Percentiles rank a stretch among this genome's conserved stretches.
Evolutionary conservation across 768 basidiomycete genomes (phyloP).

Genomic region (Naganishia onofrii): DNA sequence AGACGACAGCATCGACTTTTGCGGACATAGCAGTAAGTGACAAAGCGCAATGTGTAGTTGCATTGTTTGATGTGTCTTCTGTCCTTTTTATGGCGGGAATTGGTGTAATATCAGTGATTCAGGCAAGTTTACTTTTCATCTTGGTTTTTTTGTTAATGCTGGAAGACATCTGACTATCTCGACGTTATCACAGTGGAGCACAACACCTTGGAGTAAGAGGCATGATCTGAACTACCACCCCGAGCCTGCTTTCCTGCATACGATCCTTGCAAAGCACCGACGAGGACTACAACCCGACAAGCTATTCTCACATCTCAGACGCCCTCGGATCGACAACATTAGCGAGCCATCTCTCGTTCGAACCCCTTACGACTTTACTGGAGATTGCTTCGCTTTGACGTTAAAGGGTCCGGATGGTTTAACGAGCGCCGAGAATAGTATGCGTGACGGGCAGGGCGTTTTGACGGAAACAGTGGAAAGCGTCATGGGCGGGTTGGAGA

Average conservation of each 20-base stretch:
- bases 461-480: conserved; percentile 36
- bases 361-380: conserved; percentile 44
- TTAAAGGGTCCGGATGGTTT: conserved; percentile 47
- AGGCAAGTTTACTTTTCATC: neutral
- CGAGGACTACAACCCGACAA: conserved; percentile 41
- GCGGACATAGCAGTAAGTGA: conserved; percentile 49
- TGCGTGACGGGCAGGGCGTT: conserved; percentile 46
- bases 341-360: conserved; percentile 41
- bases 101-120: conserved; percentile 24
- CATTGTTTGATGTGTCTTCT: neutral
- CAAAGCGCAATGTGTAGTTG: too few species aligned
- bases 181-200: conserved; percentile 35
- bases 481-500: conserved; percentile 34
- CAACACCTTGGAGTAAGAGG: conserved; percentile 40
- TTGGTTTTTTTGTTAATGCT: neutral
- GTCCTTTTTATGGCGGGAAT: neutral
- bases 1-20: conserved; percentile 45
- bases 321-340: conserved; percentile 43
- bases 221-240: conserved; percentile 42
- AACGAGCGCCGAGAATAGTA: conserved; percentile 34
- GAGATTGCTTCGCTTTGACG: conserved; percentile 43
- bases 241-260: conserved; percentile 51
- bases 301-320: conserved; percentile 44
- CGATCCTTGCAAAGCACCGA: conserved; percentile 53
- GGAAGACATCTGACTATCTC: neutral